Evolutionary conservation across 1,284 basidiomycete species (phyloP).

Genomic region (Prillingera fragicola): DNA sequence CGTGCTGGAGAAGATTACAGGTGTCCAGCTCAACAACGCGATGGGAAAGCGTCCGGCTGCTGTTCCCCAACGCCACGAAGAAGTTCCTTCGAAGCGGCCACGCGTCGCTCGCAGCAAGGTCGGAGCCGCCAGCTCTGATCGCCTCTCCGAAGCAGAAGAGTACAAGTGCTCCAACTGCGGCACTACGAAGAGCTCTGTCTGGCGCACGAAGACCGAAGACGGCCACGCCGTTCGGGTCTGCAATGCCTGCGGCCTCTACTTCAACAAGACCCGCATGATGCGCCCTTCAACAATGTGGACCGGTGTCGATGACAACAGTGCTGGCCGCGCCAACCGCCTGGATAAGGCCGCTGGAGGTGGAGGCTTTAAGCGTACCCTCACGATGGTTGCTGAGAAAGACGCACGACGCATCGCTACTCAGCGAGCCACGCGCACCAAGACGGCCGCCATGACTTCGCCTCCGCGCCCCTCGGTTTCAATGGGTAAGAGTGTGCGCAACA

Average conservation of each 20-base stretch:
- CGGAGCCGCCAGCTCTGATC: too few relatives aligned
- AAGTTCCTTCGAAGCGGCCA: slow-evolving; percentile 4
- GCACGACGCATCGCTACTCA: slow-evolving; percentile 32
- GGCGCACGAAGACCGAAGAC: slow-evolving; percentile 39
- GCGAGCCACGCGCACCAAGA: slow-evolving; percentile 17
- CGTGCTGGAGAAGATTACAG: slow-evolving; percentile 31
- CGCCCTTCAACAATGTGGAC: slow-evolving; percentile 40
- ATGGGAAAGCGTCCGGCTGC: slow-evolving; percentile 8
- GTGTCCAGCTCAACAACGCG: slow-evolving; percentile 12
- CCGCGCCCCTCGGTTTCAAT: slow-evolving; percentile 16
- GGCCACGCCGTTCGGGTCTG: slow-evolving; percentile 38
- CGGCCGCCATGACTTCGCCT: slow-evolving; percentile 31
- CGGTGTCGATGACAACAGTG: slow-evolving; percentile 31
- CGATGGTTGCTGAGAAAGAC: slow-evolving; percentile 38
- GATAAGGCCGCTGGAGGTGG: slow-evolving; percentile 1
- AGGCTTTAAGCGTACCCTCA: slow-evolving; percentile 36
- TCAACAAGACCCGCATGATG: slow-evolving; percentile 41
- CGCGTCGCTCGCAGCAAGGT: too few relatives aligned
- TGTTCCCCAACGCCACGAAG: slow-evolving; percentile 5
- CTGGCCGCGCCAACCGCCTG: slow-evolving; percentile 9
- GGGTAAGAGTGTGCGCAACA: slow-evolving; percentile 16
- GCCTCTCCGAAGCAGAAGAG: not conserved
- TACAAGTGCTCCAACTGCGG: slow-evolving; percentile 42
- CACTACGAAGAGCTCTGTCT: slow-evolving; percentile 39
- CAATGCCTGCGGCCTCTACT: slow-evolving; percentile 48